Conservation (phyloP, 2,329 filamentous ascomycete genomes). For the Penicillium hesseltinei region DNA sequence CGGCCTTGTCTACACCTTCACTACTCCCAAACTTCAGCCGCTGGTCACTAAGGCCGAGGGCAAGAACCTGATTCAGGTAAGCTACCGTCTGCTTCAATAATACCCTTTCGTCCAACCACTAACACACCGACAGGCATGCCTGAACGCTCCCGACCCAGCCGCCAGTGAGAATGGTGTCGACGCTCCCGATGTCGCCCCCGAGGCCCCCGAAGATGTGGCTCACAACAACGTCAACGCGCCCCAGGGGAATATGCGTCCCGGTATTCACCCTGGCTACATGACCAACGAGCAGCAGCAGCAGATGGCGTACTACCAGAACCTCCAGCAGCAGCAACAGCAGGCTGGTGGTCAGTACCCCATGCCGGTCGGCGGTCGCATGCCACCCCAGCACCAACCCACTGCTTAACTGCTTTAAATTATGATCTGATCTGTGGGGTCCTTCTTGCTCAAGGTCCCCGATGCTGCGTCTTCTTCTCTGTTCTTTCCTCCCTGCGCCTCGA, state of each 20-base stretch:
- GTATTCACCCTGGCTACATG: constrained; percentile 69
- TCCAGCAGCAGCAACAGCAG: constrained; percentile 68
- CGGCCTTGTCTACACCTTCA: constrained; percentile 96
- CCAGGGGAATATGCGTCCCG: constrained; percentile 64
- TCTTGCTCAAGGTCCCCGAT: constrained; percentile 22
- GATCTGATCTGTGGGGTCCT: constrained; percentile 18
- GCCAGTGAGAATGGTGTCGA: constrained; percentile 81
- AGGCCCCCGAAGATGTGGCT: constrained; percentile 86
- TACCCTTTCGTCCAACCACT: constrained; percentile 10
- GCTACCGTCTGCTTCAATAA: constrained; percentile 27
- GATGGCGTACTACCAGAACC: constrained; percentile 78
- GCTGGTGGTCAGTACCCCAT: constrained; percentile 71
- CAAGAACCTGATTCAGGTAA: constrained; percentile 98
- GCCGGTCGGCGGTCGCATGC: constrained; percentile 74
- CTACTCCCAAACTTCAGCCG: constrained; percentile 95
- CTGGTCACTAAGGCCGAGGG: constrained; percentile 97
- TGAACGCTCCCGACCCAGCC: constrained; percentile 91
- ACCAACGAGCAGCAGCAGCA: constrained; percentile 68
- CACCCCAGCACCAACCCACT: constrained; percentile 78
- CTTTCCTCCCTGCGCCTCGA: constrained; percentile 24
- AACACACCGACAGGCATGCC: constrained; percentile 69
- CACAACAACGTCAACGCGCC: constrained; percentile 72
- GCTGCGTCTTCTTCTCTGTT: constrained; percentile 29
- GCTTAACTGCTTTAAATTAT: constrained; percentile 50
- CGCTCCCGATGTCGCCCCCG: constrained; percentile 67